Base-by-base conservation (phyloP, 2,329 filamentous ascomycete species). In the Chaetothyriales sp. region DNA sequence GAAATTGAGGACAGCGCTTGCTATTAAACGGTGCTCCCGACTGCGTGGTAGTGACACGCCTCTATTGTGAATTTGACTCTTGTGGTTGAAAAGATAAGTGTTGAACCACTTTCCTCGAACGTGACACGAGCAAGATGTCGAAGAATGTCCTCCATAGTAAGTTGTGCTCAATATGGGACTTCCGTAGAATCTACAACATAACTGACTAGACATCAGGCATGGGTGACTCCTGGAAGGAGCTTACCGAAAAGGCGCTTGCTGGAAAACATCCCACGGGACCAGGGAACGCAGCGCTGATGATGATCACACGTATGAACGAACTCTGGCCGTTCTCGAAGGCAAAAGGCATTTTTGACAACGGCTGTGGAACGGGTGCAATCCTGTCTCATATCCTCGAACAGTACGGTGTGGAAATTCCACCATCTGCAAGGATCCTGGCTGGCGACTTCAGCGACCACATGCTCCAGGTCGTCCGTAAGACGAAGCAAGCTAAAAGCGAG, bases 331-430 rank as follows among this genome's bases (percentile, higher is more conserved):
- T 50, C 6, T 15, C 37, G 20, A 33, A 5, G 13, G 37, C 48
- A 15, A 18, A 15, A 13, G 48, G 48, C 48, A 45, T 50, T 5
- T 28, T 50, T 10, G 48, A 50, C 43, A 50, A 50, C 28, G 48
- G 48, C 9, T 50, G 48, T 18, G 48, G 48, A n/a, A 6, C 48
- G 2, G 48, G 48, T 8, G 19, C n/a, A 18, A 20, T 50, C 43
- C 44, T 50, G 6, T 50, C 33, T 18, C 28, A 44, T 20, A 45
- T 50, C 9, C 37, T 45, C 6, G 48, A 50, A 15, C 18, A 46
- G 5, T 50, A 46, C 43, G 48, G 48, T 20, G 13, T 13, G 15
- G 18, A 44, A 33, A 44, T 50, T 13, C 48, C 48, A n/a, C 20
- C 33, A 1, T 44, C 33, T 22, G 37, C 48, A 15, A 1, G 15